Evolutionary conservation across 306 rosid species (phyloP).

Genomic region (Abrus precatorius): DNA sequence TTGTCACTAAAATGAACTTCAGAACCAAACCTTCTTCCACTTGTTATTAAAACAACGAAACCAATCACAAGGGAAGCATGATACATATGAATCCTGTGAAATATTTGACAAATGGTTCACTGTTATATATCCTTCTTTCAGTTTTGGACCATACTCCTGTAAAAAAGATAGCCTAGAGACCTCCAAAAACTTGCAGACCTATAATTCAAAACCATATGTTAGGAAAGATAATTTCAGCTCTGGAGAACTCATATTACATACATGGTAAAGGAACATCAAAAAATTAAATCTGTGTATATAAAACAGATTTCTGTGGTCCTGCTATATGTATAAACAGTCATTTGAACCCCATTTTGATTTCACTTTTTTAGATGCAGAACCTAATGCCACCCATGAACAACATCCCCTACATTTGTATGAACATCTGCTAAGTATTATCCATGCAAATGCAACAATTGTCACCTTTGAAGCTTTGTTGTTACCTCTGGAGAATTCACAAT

Average conservation of each 20-base stretch:
- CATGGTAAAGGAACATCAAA: slow-evolving; percentile 41
- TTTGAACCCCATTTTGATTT: slow-evolving; percentile 32
- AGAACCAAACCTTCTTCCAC: slow-evolving; percentile 82
- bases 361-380: slow-evolving; percentile 20
- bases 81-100: slow-evolving; percentile 61
- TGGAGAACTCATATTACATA: not conserved
- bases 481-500: slow-evolving; percentile 94
- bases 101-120: slow-evolving; percentile 86
- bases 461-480: slow-evolving; percentile 33
- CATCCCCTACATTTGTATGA: slow-evolving; percentile 33
- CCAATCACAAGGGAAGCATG: slow-evolving; percentile 78
- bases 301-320: slow-evolving; percentile 17
- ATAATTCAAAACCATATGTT: slow-evolving; percentile 39
- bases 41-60: slow-evolving; percentile 78
- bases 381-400: slow-evolving; percentile 16
- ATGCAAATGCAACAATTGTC: slow-evolving; percentile 20
- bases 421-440: slow-evolving; percentile 24
- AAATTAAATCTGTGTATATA: slow-evolving; percentile 13
- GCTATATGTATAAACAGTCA: slow-evolving; percentile 10
- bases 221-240: slow-evolving; percentile 33
- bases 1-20: slow-evolving; percentile 18
- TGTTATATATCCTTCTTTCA: slow-evolving; percentile 87
- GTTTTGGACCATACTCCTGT: slow-evolving; percentile 95
- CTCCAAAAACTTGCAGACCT: slow-evolving; percentile 99
- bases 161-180: slow-evolving; percentile 91